Conservation (phyloP, 257 asterid genomes). For the Ehretia macrophylla region DNA sequence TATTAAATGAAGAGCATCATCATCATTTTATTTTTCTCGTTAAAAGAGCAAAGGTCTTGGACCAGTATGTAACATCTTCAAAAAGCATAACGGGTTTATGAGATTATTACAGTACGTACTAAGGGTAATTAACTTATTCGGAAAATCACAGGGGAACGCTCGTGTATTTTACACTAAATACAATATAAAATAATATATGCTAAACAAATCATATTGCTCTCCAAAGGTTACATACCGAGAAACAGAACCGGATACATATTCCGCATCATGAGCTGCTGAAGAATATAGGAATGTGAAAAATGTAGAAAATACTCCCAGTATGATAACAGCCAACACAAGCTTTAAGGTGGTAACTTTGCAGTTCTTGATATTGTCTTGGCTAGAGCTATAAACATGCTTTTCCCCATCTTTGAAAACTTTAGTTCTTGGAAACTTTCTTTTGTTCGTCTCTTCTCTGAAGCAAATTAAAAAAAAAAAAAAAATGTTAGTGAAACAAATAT, state of each 20-base stretch:
- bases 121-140: too few species aligned
- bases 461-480: constrained; percentile 8
- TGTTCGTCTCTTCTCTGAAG: constrained; percentile 67
- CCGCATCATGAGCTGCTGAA: constrained; percentile 56
- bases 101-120: too few species aligned
- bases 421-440: constrained; percentile 50
- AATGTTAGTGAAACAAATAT: constrained; percentile 7
- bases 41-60: too few species aligned
- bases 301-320: constrained; percentile 70
- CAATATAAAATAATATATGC: too few species aligned
- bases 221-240: constrained; percentile 34
- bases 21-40: too few species aligned
- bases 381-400: constrained; percentile 43
- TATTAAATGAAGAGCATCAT: too few species aligned
- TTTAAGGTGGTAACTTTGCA: constrained; percentile 59
- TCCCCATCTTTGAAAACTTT: constrained; percentile 61
- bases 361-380: constrained; percentile 42
- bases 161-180: too few species aligned
- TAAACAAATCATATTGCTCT: too few species aligned
- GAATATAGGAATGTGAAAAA: constrained; percentile 48
- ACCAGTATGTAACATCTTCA: too few species aligned
- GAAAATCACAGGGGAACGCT: too few species aligned
- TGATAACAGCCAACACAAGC: constrained; percentile 52
- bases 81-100: too few species aligned
- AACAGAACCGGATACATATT: constrained; percentile 29